A percentile compares a stretch with the other conserved stretches of the same genome.
Evolutionary conservation across 345 rosid genomes (phyloP).

Genomic region (Diplotaxis tenuifolia): DNA sequence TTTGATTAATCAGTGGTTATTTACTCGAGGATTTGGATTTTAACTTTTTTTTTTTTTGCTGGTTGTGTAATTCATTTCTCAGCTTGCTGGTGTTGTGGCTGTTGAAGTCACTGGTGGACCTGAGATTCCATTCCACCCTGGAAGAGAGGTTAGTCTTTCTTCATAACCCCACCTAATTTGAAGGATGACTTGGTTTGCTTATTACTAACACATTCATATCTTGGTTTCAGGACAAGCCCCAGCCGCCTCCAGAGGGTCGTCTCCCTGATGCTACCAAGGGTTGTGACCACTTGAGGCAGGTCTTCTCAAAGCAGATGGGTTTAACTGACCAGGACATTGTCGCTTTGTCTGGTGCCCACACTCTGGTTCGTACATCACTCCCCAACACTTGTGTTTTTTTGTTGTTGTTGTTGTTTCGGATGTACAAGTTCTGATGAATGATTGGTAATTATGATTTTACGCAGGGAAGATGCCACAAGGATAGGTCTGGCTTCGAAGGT

Average conservation of each 20-base stretch:
- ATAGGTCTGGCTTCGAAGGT: constrained; percentile 97
- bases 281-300: constrained; percentile 74
- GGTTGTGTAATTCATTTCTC: neutral
- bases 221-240: constrained; percentile 72
- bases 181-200: too few species aligned
- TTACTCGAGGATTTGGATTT: neutral
- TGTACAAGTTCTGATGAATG: neutral
- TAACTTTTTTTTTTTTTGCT: too few species aligned
- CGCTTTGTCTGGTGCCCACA: constrained; percentile 93
- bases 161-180: too few species aligned
- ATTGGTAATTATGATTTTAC: constrained; percentile 4
- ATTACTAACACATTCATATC: neutral
- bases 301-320: constrained; percentile 72
- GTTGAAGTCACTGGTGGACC: constrained; percentile 99
- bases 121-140: constrained; percentile 91
- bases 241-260: constrained; percentile 96
- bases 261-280: constrained; percentile 93
- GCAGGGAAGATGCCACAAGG: constrained; percentile 95
- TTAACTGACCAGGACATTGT: constrained; percentile 89
- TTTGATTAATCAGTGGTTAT: neutral
- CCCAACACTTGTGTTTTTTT: neutral
- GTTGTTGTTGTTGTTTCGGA: neutral
- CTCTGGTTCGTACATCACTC: constrained; percentile 57
- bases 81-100: constrained; percentile 94
- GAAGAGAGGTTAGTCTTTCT: constrained; percentile 83